Percentiles rank a stretch among this genome's conserved stretches.
Evolutionary conservation across 768 basidiomycete species (phyloP).

Genomic region (Mrakia frigida): DNA sequence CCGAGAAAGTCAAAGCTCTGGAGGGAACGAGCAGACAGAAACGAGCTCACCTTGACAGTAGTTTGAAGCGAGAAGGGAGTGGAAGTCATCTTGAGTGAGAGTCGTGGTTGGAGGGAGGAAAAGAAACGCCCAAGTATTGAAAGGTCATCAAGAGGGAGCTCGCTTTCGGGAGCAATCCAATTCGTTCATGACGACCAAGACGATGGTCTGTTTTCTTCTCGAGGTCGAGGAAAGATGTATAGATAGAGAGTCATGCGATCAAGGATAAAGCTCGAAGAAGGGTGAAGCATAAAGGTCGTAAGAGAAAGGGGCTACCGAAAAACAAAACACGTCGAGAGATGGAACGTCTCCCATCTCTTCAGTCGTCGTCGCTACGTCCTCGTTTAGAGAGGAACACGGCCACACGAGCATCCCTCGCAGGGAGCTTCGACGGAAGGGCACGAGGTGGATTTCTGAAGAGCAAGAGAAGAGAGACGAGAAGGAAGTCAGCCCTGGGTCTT

Average conservation of each 20-base stretch:
- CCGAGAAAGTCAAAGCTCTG: neutral
- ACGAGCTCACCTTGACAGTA: neutral
- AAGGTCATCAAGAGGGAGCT: neutral
- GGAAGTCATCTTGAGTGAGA: neutral
- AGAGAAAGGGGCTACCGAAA: neutral
- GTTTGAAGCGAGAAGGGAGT: neutral
- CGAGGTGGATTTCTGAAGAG: neutral
- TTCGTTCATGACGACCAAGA: neutral
- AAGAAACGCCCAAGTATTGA: neutral
- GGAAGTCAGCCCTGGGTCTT: neutral
- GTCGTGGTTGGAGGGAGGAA: neutral
- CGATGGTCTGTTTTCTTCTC: neutral
- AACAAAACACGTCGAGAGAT: neutral
- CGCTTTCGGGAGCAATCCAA: neutral
- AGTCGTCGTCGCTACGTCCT: neutral
- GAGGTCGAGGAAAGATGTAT: neutral
- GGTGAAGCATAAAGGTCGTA: neutral
- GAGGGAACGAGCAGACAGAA: neutral
- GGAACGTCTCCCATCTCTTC: neutral
- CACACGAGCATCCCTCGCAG: conserved; percentile 11
- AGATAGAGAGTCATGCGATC: neutral
- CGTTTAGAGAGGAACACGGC: neutral
- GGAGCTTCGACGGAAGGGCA: neutral
- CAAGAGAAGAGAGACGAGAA: neutral
- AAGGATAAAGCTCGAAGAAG: too few relatives aligned